Evolutionary conservation across 352 stramenopile genomes (phyloP).

Genomic region (Aphanomyces euteiches): DNA sequence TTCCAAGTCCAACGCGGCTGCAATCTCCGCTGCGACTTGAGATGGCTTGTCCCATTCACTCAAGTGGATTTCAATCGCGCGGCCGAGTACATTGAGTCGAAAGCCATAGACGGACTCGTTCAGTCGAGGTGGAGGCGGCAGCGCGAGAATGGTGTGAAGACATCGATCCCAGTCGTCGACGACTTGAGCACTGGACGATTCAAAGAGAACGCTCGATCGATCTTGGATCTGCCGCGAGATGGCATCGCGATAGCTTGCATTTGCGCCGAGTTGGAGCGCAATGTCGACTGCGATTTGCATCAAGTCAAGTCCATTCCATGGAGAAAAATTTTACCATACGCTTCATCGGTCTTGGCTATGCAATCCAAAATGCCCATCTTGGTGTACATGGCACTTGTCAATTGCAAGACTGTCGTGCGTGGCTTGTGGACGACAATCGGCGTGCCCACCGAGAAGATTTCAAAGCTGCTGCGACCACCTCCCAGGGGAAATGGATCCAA

Average conservation of each 20-base stretch:
- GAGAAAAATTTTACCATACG: slow-evolving; percentile 26
- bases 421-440: slow-evolving; percentile 53
- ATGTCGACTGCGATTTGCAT: slow-evolving; percentile 21
- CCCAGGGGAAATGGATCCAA: slow-evolving; percentile 63
- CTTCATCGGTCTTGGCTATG: slow-evolving; percentile 34
- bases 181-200: slow-evolving; percentile 31
- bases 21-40: slow-evolving; percentile 37
- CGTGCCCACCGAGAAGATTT: slow-evolving; percentile 58
- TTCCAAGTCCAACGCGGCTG: slow-evolving; percentile 31
- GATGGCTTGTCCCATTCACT: slow-evolving; percentile 27
- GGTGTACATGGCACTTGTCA: slow-evolving; percentile 60
- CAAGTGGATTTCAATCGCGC: slow-evolving; percentile 18
- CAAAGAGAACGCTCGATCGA: slow-evolving; percentile 41
- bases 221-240: slow-evolving; percentile 37
- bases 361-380: slow-evolving; percentile 43
- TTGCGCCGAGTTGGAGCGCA: slow-evolving; percentile 37
- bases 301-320: background rate
- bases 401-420: slow-evolving; percentile 55
- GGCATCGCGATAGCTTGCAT: slow-evolving; percentile 28
- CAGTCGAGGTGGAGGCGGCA: slow-evolving; percentile 26
- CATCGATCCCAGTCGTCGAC: slow-evolving; percentile 45
- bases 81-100: slow-evolving; percentile 33
- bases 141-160: slow-evolving; percentile 32
- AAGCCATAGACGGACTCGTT: slow-evolving; percentile 29
- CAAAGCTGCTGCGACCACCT: slow-evolving; percentile 51